These are phyloP conservation scores for Pestalotiopsis sp. DNA, from an alignment of 2,329 filamentous ascomycete genomes.

Conservation along the genomic window DNA sequence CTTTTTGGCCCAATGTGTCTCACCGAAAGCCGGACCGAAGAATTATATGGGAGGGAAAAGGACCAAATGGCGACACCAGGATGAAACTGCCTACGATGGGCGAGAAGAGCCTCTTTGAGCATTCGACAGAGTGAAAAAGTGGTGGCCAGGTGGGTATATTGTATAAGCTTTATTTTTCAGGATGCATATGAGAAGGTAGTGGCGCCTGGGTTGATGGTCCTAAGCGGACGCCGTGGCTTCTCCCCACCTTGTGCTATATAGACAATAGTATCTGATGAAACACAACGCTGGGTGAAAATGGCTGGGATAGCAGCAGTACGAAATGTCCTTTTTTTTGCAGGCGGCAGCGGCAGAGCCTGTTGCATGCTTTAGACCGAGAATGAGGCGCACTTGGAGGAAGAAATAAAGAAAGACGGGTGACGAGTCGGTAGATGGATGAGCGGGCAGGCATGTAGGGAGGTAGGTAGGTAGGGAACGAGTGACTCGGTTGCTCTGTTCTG, in stretches of 20 bases:
- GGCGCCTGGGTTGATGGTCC: slow-evolving; percentile 6
- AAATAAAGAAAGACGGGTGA: not conserved
- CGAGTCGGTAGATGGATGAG: not conserved
- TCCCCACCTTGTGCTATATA: not conserved
- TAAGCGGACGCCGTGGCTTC: slow-evolving; percentile 6
- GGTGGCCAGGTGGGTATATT: not conserved
- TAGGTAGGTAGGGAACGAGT: not conserved
- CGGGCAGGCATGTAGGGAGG: not conserved
- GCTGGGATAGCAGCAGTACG: not conserved
- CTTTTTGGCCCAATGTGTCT: slow-evolving; percentile 6
- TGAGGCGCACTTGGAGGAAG: not conserved
- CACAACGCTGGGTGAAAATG: not conserved
- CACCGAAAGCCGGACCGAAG: not conserved
- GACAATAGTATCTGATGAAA: not conserved
- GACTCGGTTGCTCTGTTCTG: not conserved
- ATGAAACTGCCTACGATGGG: not conserved
- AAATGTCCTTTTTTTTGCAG: not conserved
- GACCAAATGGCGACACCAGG: not conserved
- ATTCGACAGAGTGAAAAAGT: not conserved
- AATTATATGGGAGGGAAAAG: not conserved
- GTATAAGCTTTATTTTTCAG: not conserved
- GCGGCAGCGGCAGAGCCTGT: not conserved
- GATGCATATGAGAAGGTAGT: not conserved
- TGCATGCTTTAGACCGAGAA: not conserved
- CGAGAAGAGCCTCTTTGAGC: not conserved